phyloP scores from a whole-genome alignment of 2,329 filamentous ascomycete genomes.

The Sclerotinia nivalis region DNA sequence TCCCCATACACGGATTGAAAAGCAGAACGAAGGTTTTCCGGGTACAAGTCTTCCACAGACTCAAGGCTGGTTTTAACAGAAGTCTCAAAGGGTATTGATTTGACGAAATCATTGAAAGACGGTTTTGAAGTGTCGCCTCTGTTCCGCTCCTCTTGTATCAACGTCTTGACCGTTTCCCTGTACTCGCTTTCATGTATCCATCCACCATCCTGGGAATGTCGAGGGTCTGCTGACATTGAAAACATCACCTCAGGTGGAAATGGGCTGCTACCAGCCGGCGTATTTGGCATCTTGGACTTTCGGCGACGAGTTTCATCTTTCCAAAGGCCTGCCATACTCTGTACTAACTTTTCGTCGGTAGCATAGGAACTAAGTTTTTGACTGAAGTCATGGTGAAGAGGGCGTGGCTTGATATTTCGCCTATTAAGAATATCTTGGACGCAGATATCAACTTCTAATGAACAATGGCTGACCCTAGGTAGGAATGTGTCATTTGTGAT shows the following conservation, averaged over 20 bases:
- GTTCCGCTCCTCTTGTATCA: conserved; percentile 64
- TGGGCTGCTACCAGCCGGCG: conserved; percentile 66
- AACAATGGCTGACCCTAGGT: conserved; percentile 81
- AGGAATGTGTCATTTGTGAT: conserved; percentile 64
- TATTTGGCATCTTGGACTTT: conserved; percentile 68
- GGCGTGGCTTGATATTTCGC: conserved; percentile 70
- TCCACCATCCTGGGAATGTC: conserved; percentile 69
- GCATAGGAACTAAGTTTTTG: conserved; percentile 67
- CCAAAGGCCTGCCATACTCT: conserved; percentile 94
- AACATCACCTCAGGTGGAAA: conserved; percentile 80
- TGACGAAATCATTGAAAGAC: conserved; percentile 67
- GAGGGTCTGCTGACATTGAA: conserved; percentile 83
- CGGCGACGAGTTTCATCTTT: conserved; percentile 81
- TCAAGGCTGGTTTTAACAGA: conserved; percentile 75
- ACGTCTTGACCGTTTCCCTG: conserved; percentile 59
- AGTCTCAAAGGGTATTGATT: conserved; percentile 53
- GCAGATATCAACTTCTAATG: conserved; percentile 85
- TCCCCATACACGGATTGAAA: conserved; percentile 43
- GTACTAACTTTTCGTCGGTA: conserved; percentile 76
- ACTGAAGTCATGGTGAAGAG: conserved; percentile 82
- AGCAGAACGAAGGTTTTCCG: conserved; percentile 58
- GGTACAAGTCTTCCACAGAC: conserved; percentile 85
- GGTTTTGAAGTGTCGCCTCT: conserved; percentile 48
- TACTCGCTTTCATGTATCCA: conserved; percentile 96
- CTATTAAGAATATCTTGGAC: conserved; percentile 88